phyloP scores from a whole-genome alignment of 1,284 basidiomycete species.

The Leccinum cinnamomeum region DNA sequence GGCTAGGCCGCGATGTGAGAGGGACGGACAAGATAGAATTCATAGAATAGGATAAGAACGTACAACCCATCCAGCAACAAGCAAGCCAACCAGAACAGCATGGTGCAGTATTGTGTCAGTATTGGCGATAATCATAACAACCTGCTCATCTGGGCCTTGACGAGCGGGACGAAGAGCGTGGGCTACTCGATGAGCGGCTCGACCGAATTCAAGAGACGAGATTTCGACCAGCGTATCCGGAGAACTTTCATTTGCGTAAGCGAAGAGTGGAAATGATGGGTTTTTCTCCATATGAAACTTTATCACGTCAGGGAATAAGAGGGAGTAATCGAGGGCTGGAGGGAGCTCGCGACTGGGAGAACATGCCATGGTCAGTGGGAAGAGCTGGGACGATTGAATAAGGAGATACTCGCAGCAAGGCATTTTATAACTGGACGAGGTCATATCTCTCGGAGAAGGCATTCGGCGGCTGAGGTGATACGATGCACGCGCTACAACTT shows the following conservation, averaged over 20 bases:
- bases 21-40: neutral
- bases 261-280: conserved; percentile 23
- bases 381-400: neutral
- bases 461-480: neutral
- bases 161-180: conserved; percentile 30
- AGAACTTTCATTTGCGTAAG: conserved; percentile 17
- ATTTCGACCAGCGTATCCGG: conserved; percentile 18
- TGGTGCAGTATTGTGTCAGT: conserved; percentile 38
- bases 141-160: conserved; percentile 24
- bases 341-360: neutral
- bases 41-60: neutral
- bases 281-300: conserved; percentile 35
- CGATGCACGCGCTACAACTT: neutral
- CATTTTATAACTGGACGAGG: neutral
- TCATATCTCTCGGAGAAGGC: neutral
- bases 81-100: conserved; percentile 30
- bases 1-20: conserved; percentile 26
- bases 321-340: conserved; percentile 29
- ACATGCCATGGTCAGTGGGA: neutral
- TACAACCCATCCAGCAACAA: conserved; percentile 35
- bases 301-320: conserved; percentile 27
- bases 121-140: conserved; percentile 37
- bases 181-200: conserved; percentile 36
- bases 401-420: neutral
- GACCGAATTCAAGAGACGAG: conserved; percentile 33